A percentile compares a stretch with the other conserved stretches of the same genome.
These are phyloP conservation scores for Lactifluus pinguis DNA, from an alignment of 768 basidiomycete species.

Conservation along the genomic window DNA sequence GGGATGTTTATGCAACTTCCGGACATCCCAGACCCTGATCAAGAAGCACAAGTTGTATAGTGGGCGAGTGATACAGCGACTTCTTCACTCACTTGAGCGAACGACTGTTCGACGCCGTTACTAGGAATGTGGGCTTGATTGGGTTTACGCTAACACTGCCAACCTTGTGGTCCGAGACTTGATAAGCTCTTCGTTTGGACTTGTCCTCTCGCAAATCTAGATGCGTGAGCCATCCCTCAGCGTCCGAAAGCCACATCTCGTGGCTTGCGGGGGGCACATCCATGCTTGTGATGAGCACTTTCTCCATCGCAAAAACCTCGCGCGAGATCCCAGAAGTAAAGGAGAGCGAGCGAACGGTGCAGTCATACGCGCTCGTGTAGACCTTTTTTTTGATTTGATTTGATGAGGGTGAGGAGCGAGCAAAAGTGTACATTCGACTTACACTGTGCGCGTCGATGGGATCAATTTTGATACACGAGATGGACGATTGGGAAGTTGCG, in stretches of 20 bases:
- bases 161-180: constrained; percentile 62
- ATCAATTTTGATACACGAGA: constrained; percentile 70
- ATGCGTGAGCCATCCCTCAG: constrained; percentile 60
- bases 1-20: constrained; percentile 47
- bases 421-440: constrained; percentile 18
- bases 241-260: constrained; percentile 83
- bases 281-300: constrained; percentile 56
- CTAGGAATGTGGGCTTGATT: constrained; percentile 48
- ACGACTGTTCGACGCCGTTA: constrained; percentile 72
- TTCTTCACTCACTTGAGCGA: constrained; percentile 46
- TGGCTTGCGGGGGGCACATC: constrained; percentile 60
- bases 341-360: constrained; percentile 62
- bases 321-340: constrained; percentile 64
- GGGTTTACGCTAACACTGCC: constrained; percentile 78
- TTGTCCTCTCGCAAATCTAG: constrained; percentile 60
- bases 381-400: constrained; percentile 34
- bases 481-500: constrained; percentile 66
- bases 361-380: constrained; percentile 77
- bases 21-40: constrained; percentile 68
- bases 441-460: constrained; percentile 70
- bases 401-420: neutral
- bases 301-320: constrained; percentile 58
- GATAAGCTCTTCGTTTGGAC: constrained; percentile 49
- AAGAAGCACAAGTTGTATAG: neutral
- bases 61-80: neutral